Base-by-base conservation (phyloP, 129 eudicot genomes). In the Oenanthe sinensis region DNA sequence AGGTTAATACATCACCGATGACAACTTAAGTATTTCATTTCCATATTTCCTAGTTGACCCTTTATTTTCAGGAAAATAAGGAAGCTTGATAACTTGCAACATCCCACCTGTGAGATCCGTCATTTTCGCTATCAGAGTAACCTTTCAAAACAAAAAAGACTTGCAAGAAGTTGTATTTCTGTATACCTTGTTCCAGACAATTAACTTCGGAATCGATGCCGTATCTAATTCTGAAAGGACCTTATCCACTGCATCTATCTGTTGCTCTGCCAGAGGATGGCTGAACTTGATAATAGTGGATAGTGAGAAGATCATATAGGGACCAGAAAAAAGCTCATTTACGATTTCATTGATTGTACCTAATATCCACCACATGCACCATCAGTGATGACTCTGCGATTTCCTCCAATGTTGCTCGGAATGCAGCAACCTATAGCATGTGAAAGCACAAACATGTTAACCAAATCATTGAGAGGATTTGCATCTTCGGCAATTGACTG, bases 291-390 rank as follows among this genome's bases (percentile, higher is more conserved):
- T 68, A 80, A 55, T 33, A 78, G 79, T 26, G 58, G 20, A 42
- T 52, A 9, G 77, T 85, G 71, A 81, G 65, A 83, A 82, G 78
- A 70, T 48, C 49, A 79, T 54, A 37, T 28, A 48, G 65, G 65
- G 48, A 77, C 24, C 40, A 69, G 72, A 81, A 50, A 54, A 80
- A 42, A 65, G 85, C 71, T 26, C 13, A 28, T 22, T 19, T 47
- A 13, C 73, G 40, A 78, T 65, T n/a, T 42, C 30, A 42, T 65
- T 71, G 75, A 48, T 54, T 71, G 14, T 81, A 94, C 98, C 98
- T 94, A 73, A 94, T 91, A 86, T 94, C 98, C 85, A 91, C 92
- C 82, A 94, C 98, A 82, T 94, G 98, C 69, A 94, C 98, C 77
- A 94, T 76, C 88, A 94, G 93, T 68, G 98, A 91, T 19, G 97